These are phyloP conservation scores for Groenewaldozyma auringiensis DNA, from an alignment of 1,139 yeast genomes.

Conservation along the genomic window DNA sequence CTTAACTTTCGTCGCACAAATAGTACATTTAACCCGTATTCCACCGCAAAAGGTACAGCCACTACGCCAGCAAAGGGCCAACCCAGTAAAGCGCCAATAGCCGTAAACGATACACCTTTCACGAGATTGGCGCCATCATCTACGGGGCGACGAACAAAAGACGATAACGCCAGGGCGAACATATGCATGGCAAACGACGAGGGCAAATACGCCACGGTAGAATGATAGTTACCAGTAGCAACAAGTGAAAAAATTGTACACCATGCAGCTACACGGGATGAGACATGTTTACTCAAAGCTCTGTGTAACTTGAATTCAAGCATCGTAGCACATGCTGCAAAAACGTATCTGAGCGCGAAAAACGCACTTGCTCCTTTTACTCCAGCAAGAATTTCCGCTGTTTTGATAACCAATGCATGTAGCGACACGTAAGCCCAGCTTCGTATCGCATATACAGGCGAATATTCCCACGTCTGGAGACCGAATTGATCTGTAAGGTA, in stretches of 20 bases:
- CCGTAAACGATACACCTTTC: constrained; percentile 43
- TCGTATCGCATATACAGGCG: constrained; percentile 82
- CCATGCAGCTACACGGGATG: constrained; percentile 44
- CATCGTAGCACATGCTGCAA: constrained; percentile 47
- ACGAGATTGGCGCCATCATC: constrained; percentile 25
- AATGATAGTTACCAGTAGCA: constrained; percentile 74
- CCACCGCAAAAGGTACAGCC: constrained; percentile 47
- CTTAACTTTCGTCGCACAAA: background rate
- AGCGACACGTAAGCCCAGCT: constrained; percentile 60
- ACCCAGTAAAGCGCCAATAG: constrained; percentile 70
- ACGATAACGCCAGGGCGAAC: constrained; percentile 46
- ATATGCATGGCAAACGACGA: constrained; percentile 78
- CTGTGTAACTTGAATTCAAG: constrained; percentile 47
- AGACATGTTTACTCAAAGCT: constrained; percentile 36
- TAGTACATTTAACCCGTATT: constrained; percentile 17
- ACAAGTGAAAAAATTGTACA: constrained; percentile 43
- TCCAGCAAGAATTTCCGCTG: constrained; percentile 5
- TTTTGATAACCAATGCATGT: constrained; percentile 28
- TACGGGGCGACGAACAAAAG: constrained; percentile 22
- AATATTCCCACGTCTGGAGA: constrained; percentile 94
- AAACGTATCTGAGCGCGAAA: constrained; percentile 47
- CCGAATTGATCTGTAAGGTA: constrained; percentile 74
- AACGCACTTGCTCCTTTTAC: constrained; percentile 18
- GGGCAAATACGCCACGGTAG: constrained; percentile 77
- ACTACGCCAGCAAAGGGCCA: constrained; percentile 85